Evolutionary conservation across 352 stramenopile species (phyloP), one percentile per base, ranked within the genome.

Genomic region (Aphanomyces cochlioides): DNA sequence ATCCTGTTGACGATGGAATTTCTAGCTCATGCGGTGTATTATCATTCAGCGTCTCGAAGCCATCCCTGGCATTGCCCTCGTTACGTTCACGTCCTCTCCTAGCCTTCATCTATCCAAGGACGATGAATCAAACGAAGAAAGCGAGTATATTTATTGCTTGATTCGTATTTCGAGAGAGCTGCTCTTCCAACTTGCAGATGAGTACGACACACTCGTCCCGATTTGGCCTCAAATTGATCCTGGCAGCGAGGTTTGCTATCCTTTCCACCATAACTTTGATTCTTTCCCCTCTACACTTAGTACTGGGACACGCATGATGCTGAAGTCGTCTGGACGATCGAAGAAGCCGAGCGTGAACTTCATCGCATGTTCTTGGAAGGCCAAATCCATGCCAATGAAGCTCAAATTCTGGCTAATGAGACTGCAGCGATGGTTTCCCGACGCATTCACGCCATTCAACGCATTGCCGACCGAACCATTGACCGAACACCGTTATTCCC

Each of bases 311-410:
- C 47, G 0, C 75, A 83, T 4, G 38, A 71, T 12, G 54, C 43
- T 13, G 83, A 84, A 40, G 36, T 53, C 17, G 72, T 83, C 19
- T 87, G 74, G 74, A 69, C 39, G 28, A 71, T 77, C 38, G 17
- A 77, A 1, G 78, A 80, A 17, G 85, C 80, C 0, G 82, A 91
- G 60, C 80, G 90, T 68, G 78, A 90, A 53, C 78, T 92, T 39
- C 83, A 88, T 50, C 80, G 81, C 10, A 74, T 93, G 37, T 93
- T 92, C 45, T 75, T 92, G 1, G 80, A 78, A 3, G 85, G 82
- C 0, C 83, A 88, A 50, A 83, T 90, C 50, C 69, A 74, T 4
- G 66, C 77, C 1, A 77, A 89, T 36, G 85, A 93, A 12, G 79
- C 81, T 6, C 83, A 89, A 67, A 53, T 93, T 50, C 90, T 89